Evolutionary conservation across 2,329 filamentous ascomycete species (phyloP).

Genomic region (Epichloe elymi): DNA sequence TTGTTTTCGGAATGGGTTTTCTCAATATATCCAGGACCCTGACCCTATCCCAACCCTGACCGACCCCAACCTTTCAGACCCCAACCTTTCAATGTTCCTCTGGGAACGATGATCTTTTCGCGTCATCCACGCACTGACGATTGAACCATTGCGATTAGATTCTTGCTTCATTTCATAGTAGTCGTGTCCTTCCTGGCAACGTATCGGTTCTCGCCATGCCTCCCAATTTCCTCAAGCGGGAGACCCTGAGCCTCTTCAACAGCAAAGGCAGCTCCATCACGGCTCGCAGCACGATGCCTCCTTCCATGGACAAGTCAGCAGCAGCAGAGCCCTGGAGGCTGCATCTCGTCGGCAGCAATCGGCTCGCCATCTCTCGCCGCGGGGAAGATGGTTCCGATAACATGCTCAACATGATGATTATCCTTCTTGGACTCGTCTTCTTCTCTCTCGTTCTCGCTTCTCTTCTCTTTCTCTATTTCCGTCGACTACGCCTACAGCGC

Average conservation of each 20-base stretch:
- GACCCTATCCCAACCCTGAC: not conserved
- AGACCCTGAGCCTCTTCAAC: not conserved
- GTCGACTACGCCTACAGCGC: constrained; percentile 38
- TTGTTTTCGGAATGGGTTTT: not conserved
- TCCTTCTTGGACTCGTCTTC: constrained; percentile 65
- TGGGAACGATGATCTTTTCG: not conserved
- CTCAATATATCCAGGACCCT: not conserved
- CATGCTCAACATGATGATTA: constrained; percentile 66
- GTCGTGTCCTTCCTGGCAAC: constrained; percentile 1
- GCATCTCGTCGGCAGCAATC: constrained; percentile 4
- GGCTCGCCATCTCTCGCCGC: constrained; percentile 6
- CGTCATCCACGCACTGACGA: constrained; percentile 2
- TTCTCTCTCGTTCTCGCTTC: constrained; percentile 55
- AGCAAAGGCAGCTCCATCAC: constrained; percentile 1
- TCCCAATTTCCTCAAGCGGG: constrained; percentile 3
- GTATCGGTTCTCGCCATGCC: constrained; percentile 4
- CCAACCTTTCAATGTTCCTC: not conserved
- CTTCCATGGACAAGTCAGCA: not conserved
- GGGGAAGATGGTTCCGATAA: constrained; percentile 36
- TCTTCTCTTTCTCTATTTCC: constrained; percentile 59
- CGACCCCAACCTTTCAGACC: no score
- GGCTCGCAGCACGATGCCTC: constrained; percentile 7
- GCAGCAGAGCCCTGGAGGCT: constrained; percentile 7
- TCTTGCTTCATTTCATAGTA: constrained; percentile 7
- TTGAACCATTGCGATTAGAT: constrained; percentile 1